A percentile compares a stretch with the other conserved stretches of the same genome.
These are phyloP conservation scores for Capillidium heterosporum DNA, from an alignment of 371 early-diverging fungal genomes.

Conservation along the genomic window DNA sequence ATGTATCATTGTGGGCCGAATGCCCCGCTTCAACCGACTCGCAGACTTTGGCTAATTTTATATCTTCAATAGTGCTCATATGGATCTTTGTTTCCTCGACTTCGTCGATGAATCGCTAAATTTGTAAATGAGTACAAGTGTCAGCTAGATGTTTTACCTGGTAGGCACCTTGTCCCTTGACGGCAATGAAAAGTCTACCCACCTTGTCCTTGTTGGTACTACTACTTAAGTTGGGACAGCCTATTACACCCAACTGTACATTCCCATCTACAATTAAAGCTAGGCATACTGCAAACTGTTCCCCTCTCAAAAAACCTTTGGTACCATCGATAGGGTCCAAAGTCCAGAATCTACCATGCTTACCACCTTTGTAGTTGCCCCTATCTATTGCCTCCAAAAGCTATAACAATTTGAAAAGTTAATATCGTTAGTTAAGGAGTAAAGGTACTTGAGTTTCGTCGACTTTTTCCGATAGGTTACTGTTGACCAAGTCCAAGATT, in stretches of 20 bases:
- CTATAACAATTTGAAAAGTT: conserved; percentile 16
- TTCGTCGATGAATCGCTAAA: not conserved
- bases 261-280: conserved; percentile 77
- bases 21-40: conserved; percentile 94
- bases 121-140: too few species aligned
- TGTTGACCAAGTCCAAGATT: conserved; percentile 62
- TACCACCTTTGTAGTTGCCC: conserved; percentile 70
- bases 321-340: conserved; percentile 93
- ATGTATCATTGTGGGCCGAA: conserved; percentile 60
- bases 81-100: conserved; percentile 36
- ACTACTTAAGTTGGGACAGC: conserved; percentile 83
- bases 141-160: too few species aligned
- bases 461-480: conserved; percentile 34
- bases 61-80: conserved; percentile 27
- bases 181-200: conserved; percentile 66
- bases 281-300: conserved; percentile 92
- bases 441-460: conserved; percentile 41
- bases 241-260: conserved; percentile 81
- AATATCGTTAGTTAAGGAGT: not conserved
- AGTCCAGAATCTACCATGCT: conserved; percentile 77
- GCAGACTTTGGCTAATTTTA: conserved; percentile 59
- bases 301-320: conserved; percentile 90
- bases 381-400: conserved; percentile 69
- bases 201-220: conserved; percentile 35
- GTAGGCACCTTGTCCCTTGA: conserved; percentile 74